Conservation (phyloP, 2,329 filamentous ascomycete genomes). For the Furcasterigmium sp. region DNA sequence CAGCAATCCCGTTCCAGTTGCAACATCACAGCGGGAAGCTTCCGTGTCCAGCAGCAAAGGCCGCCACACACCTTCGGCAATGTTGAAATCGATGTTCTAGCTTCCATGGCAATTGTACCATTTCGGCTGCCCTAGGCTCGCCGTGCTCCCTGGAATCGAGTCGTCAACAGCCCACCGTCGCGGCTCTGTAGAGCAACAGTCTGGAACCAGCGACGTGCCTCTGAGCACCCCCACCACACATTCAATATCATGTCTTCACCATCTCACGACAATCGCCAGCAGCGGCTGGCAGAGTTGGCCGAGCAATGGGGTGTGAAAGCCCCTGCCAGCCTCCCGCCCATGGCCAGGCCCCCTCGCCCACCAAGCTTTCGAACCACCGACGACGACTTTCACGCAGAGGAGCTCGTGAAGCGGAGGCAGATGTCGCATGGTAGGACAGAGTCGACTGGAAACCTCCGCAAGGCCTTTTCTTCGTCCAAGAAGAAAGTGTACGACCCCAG, state of each 20-base stretch:
- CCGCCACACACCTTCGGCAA: no score
- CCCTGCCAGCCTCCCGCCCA: constrained; percentile 32
- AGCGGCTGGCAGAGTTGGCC: constrained; percentile 44
- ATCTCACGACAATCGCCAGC: constrained; percentile 27
- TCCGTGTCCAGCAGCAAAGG: no score
- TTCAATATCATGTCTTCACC: background rate
- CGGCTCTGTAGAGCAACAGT: background rate
- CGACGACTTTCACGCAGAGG: constrained; percentile 49
- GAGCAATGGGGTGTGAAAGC: constrained; percentile 42
- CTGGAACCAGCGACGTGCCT: background rate
- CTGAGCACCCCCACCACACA: background rate
- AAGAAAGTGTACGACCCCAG: constrained; percentile 47
- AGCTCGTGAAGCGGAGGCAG: constrained; percentile 43
- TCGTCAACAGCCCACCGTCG: background rate
- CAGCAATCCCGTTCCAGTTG: no score
- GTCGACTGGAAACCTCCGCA: constrained; percentile 23
- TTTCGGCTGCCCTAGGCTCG: background rate
- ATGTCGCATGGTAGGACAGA: constrained; percentile 21
- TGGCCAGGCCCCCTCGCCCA: constrained; percentile 34
- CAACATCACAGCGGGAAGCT: no score
- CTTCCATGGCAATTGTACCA: background rate
- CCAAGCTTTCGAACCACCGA: constrained; percentile 38
- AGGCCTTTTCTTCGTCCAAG: constrained; percentile 40
- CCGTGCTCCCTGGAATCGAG: background rate
- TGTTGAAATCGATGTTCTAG: background rate